These are phyloP conservation scores for Solanum virginianum DNA, from an alignment of 257 asterid species.

Conservation along the genomic window DNA sequence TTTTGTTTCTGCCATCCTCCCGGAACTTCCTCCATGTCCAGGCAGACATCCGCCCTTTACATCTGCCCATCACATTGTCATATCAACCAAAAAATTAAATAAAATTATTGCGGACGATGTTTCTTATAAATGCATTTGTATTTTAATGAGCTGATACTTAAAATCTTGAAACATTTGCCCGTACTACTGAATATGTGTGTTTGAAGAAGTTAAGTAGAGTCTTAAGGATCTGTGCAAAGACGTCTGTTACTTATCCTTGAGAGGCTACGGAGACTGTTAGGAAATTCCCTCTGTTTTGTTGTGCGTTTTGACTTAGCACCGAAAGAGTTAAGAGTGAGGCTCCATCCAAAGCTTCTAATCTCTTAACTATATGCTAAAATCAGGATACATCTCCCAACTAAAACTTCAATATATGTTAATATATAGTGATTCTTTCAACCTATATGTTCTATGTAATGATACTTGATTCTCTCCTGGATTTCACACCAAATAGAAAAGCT, in stretches of 20 bases:
- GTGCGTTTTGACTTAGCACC: too few relatives aligned
- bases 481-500: background rate
- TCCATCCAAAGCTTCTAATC: too few relatives aligned
- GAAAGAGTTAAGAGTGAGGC: too few relatives aligned
- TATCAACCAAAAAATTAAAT: background rate
- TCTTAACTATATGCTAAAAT: too few relatives aligned
- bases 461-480: background rate
- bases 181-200: background rate
- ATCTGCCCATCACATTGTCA: conserved; percentile 7
- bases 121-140: background rate
- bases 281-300: too few relatives aligned
- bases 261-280: too few relatives aligned
- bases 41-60: conserved; percentile 38
- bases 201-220: background rate
- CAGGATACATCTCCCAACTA: background rate
- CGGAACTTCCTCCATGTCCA: conserved; percentile 31
- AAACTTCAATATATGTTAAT: background rate
- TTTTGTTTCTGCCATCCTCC: conserved; percentile 11
- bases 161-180: background rate
- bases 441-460: background rate
- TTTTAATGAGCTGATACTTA: background rate
- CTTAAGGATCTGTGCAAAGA: too few relatives aligned
- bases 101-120: too few relatives aligned
- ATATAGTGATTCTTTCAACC: background rate
- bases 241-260: too few relatives aligned